Base-by-base conservation (phyloP, 164 flowering plant genomes). In the Umbilicus rupestris region DNA sequence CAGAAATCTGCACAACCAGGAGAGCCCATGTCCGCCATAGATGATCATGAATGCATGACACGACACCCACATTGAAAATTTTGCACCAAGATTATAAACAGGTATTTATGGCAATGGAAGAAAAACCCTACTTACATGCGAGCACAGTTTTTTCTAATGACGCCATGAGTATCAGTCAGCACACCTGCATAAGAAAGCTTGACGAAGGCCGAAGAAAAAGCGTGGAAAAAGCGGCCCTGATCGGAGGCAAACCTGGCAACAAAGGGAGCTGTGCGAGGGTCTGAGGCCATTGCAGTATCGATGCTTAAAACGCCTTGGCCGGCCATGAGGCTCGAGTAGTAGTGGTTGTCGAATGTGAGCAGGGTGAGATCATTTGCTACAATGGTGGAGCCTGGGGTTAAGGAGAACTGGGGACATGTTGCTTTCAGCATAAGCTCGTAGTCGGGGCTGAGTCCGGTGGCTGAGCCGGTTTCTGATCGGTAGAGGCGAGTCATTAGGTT, bases 201-300 rank as follows among this genome's bases (percentile, higher is more conserved):
- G 4, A 72, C 70, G 62, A 85, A 85, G n/a, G 85, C 87, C 31
- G 89, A 73, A 26, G 82, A 50, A 57, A 85, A 85, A 1, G 77
- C 68, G 29, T 24, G 30, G 37, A 80, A 81, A 71, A 83, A 85
- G 2, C 24, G 66, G 5, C 71, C 70, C 55, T 65, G 76, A 62
- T 85, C 45, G 0, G 1, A 14, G 0, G 83, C 78, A 42, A 85
- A 85, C 11, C 28, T 41, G 16, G 55, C 58, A 14, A 81, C 73
- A 30, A 76, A 46, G 1, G 64, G 77, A 29, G 79, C 76, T 3
- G 87, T 85, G 26, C 78, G 69, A 0, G 78, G 70, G 67, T 83
- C 81, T 9, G 17, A 39, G 1, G 81, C 50, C 68, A 85, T 67
- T 12, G 77, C 78, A 0, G 82, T 69, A 55, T 85, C 89, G 5